Conservation (phyloP, 495 filamentous ascomycete species). For the Aspergillus egyptiacus region DNA sequence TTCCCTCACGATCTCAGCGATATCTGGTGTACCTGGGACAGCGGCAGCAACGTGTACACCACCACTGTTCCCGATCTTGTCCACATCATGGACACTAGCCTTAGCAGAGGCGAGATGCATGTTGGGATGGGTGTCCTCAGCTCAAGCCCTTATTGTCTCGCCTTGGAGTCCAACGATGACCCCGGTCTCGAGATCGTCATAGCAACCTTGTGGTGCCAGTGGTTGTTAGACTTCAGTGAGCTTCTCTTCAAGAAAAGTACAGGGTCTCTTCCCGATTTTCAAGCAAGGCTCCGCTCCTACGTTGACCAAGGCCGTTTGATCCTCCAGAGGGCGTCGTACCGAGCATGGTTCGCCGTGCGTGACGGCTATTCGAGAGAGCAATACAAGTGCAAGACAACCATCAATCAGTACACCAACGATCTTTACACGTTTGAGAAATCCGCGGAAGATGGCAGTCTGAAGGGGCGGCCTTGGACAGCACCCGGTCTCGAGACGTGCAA, state of each 20-base stretch:
- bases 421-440: conserved; percentile 23
- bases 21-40: conserved; percentile 25
- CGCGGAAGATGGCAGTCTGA: conserved; percentile 15
- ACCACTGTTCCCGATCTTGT: conserved; percentile 17
- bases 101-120: conserved; percentile 7
- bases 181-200: conserved; percentile 35
- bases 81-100: conserved; percentile 11
- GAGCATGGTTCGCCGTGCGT: conserved; percentile 27
- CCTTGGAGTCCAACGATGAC: conserved; percentile 14
- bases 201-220: conserved; percentile 30
- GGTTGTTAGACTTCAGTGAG: conserved; percentile 29
- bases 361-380: conserved; percentile 16
- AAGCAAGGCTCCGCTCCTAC: conserved; percentile 11
- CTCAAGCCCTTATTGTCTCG: conserved; percentile 10
- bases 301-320: conserved; percentile 25
- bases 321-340: conserved; percentile 25
- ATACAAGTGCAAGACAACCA: conserved; percentile 10
- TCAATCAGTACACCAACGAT: conserved; percentile 21
- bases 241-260: conserved; percentile 16
- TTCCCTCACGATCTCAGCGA: conserved; percentile 22
- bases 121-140: conserved; percentile 19
- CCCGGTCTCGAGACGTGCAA: conserved; percentile 23
- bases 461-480: conserved; percentile 13
- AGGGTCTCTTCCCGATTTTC: conserved; percentile 7
- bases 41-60: conserved; percentile 23